Evolutionary conservation across 1,284 basidiomycete species (phyloP).

Genomic region (Psilocybe mexicana): DNA sequence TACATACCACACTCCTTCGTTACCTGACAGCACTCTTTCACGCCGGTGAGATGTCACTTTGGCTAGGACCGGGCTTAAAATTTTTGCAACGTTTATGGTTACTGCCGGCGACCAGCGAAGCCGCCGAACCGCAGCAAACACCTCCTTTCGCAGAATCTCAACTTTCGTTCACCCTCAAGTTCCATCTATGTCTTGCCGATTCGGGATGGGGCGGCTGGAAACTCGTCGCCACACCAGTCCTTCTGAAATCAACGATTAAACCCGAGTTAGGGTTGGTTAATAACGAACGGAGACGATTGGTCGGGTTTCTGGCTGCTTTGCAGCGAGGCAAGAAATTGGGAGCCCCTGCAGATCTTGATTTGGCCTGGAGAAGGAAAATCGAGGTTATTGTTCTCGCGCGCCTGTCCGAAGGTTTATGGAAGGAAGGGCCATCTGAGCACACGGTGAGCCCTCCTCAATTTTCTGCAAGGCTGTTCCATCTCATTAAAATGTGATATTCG

Average conservation of each 20-base stretch:
- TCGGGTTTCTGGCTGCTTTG: constrained; percentile 55
- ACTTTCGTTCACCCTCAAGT: constrained; percentile 46
- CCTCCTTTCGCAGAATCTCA: constrained; percentile 18
- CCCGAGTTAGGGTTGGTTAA: constrained; percentile 43
- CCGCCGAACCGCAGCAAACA: background rate
- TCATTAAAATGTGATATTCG: background rate
- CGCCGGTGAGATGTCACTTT: constrained; percentile 65
- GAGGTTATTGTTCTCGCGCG: constrained; percentile 45
- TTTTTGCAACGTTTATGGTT: constrained; percentile 55
- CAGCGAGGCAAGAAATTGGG: constrained; percentile 45
- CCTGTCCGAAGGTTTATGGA: constrained; percentile 36
- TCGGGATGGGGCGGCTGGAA: constrained; percentile 76
- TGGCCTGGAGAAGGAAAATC: constrained; percentile 55
- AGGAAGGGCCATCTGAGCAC: constrained; percentile 33
- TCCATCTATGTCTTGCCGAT: constrained; percentile 62
- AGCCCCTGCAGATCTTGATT: constrained; percentile 45
- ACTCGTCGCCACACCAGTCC: constrained; percentile 55
- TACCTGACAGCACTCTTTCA: constrained; percentile 52
- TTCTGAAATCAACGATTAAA: constrained; percentile 48
- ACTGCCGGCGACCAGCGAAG: background rate
- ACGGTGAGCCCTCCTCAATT: constrained; percentile 25
- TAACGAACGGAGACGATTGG: constrained; percentile 37
- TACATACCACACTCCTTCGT: constrained; percentile 48
- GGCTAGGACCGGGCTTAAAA: constrained; percentile 60
- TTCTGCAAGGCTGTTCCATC: background rate